phyloP scores from a whole-genome alignment of 306 rosid species.

The Betula pendula region DNA sequence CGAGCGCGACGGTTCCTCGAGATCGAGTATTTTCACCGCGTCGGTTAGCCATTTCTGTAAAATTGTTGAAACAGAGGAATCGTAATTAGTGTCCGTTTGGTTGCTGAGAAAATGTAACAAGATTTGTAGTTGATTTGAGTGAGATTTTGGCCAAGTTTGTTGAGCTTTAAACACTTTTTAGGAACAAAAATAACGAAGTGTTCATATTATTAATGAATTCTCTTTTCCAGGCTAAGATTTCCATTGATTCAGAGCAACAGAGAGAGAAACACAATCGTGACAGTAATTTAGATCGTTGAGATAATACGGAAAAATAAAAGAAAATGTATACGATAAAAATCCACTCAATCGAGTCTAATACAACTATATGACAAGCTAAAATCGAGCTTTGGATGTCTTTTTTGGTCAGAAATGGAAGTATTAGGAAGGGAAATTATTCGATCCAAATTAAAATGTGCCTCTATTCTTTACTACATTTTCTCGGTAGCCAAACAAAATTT shows the following conservation, averaged over 20 bases:
- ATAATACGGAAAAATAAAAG: not conserved
- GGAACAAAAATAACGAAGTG: not conserved
- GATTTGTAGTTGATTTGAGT: not conserved
- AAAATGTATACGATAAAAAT: not conserved
- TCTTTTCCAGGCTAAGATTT: not conserved
- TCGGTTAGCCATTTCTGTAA: constrained; percentile 47
- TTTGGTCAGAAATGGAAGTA: not conserved
- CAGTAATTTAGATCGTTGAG: not conserved
- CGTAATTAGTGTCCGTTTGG: constrained; percentile 5
- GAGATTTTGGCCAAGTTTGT: not conserved
- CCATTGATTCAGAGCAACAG: not conserved
- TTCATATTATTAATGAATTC: not conserved
- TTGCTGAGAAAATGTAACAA: constrained; percentile 8
- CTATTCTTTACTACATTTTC: not conserved
- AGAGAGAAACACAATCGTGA: not conserved
- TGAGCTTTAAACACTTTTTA: not conserved
- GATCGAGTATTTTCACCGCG: constrained; percentile 51
- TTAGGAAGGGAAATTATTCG: not conserved
- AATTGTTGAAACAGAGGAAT: constrained; percentile 8
- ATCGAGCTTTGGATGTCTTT: not conserved
- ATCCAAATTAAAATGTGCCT: not conserved
- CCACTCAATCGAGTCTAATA: no score
- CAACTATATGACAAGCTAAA: not conserved
- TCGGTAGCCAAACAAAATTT: not conserved
- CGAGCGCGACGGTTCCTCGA: constrained; percentile 58